Conservation (phyloP, 306 rosid species). For the Cicer pinnatifidum region DNA sequence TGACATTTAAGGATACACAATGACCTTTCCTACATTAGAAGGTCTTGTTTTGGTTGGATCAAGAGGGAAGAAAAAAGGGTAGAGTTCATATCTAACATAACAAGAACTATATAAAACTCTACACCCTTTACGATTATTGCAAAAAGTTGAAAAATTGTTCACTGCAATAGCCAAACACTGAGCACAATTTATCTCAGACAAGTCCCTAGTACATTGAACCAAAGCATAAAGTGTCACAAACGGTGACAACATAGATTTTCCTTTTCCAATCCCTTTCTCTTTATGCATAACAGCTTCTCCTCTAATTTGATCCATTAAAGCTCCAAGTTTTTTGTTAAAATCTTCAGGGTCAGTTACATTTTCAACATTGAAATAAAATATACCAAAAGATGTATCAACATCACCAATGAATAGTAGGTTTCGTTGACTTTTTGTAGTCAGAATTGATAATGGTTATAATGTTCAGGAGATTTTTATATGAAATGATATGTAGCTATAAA, state of each 20-base stretch:
- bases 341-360: conserved; percentile 62
- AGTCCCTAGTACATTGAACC: conserved; percentile 75
- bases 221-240: conserved; percentile 64
- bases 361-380: conserved; percentile 53
- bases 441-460: background rate
- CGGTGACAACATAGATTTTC: conserved; percentile 50
- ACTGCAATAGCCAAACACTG: conserved; percentile 74
- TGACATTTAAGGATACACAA: conserved; percentile 42
- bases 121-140: conserved; percentile 59
- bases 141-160: conserved; percentile 49
- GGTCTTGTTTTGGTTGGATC: conserved; percentile 42
- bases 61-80: conserved; percentile 71
- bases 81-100: conserved; percentile 71
- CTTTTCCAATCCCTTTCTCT: conserved; percentile 67
- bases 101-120: conserved; percentile 67
- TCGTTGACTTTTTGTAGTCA: conserved; percentile 26
- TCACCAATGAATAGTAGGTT: conserved; percentile 37
- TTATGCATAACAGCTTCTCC: conserved; percentile 48
- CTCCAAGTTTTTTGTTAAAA: conserved; percentile 56
- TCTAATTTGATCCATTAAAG: conserved; percentile 49
- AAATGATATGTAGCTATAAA: too few relatives aligned
- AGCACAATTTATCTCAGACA: conserved; percentile 56
- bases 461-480: too few relatives aligned
- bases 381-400: conserved; percentile 62
- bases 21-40: conserved; percentile 39